Conservation (phyloP, 2,329 filamentous ascomycete genomes). For the Fusarium aywerte region DNA sequence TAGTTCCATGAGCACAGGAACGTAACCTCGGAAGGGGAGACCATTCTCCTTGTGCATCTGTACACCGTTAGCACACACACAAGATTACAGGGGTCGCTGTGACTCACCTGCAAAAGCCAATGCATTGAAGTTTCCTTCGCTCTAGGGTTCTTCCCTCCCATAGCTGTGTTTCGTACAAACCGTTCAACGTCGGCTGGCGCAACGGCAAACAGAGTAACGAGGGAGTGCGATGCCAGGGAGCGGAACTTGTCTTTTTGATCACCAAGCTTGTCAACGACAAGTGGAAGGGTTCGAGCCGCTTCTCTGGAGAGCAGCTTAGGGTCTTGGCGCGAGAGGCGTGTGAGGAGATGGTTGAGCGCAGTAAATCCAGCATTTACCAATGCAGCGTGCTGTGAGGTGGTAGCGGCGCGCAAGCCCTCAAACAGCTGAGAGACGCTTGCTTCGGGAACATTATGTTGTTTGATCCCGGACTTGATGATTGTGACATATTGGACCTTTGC, state of each 20-base stretch:
- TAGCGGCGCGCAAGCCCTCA: constrained; percentile 81
- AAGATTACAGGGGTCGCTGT: neutral
- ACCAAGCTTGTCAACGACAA: constrained; percentile 85
- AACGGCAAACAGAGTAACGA: constrained; percentile 80
- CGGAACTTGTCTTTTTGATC: constrained; percentile 90
- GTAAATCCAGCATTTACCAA: constrained; percentile 88
- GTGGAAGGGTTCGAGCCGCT: constrained; percentile 74
- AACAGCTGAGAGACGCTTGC: constrained; percentile 77
- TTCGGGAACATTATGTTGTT: constrained; percentile 90
- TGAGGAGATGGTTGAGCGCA: constrained; percentile 86
- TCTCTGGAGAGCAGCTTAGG: constrained; percentile 77
- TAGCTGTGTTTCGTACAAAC: constrained; percentile 79
- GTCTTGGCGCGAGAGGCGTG: constrained; percentile 86
- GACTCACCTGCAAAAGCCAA: constrained; percentile 79
- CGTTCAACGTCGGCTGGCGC: constrained; percentile 80
- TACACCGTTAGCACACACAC: constrained; percentile 21
- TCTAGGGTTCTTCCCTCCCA: constrained; percentile 82
- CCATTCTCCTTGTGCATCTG: constrained; percentile 85
- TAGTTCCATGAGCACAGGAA: constrained; percentile 83
- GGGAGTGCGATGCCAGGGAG: constrained; percentile 75
- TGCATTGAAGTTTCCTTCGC: constrained; percentile 87
- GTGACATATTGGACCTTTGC: constrained; percentile 77
- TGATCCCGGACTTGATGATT: constrained; percentile 85
- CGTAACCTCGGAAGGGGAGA: constrained; percentile 84
- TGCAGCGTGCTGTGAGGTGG: constrained; percentile 78